Conservation (phyloP, 2,329 filamentous ascomycete species). For the Penicillium concentricum region DNA sequence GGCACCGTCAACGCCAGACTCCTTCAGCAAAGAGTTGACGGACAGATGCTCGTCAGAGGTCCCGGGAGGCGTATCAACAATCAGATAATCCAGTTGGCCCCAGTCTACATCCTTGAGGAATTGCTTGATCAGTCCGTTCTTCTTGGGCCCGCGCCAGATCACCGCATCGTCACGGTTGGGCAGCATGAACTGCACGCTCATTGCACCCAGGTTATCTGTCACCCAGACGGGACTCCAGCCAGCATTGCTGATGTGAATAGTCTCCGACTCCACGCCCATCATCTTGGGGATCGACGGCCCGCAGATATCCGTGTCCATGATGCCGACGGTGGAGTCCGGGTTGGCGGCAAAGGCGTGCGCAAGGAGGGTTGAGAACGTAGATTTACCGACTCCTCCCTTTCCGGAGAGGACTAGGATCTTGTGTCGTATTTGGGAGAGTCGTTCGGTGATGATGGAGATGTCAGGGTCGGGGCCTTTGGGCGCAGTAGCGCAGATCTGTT, state of each 20-base stretch:
- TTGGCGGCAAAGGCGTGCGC: slow-evolving; percentile 86
- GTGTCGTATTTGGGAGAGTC: slow-evolving; percentile 78
- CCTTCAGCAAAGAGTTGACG: slow-evolving; percentile 87
- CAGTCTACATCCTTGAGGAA: slow-evolving; percentile 98
- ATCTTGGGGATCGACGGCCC: slow-evolving; percentile 97
- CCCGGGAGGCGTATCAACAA: slow-evolving; percentile 93
- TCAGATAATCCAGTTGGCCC: slow-evolving; percentile 88
- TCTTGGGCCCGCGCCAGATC: slow-evolving; percentile 97
- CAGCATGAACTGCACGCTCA: slow-evolving; percentile 98
- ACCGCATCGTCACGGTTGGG: slow-evolving; percentile 91
- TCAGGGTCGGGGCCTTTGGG: slow-evolving; percentile 96
- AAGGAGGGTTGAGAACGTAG: slow-evolving; percentile 84
- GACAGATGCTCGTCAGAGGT: slow-evolving; percentile 94
- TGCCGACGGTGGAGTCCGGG: slow-evolving; percentile 74
- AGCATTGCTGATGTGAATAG: slow-evolving; percentile 81
- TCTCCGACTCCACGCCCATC: slow-evolving; percentile 95
- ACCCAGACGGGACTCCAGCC: slow-evolving; percentile 98
- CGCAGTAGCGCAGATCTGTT: slow-evolving; percentile 88
- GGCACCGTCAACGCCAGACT: slow-evolving; percentile 88
- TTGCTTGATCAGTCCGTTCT: slow-evolving; percentile 97
- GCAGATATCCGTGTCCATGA: slow-evolving; percentile 98
- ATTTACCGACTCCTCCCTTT: slow-evolving; percentile 96
- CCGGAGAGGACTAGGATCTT: slow-evolving; percentile 91
- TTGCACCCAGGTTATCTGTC: slow-evolving; percentile 86
- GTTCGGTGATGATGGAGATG: slow-evolving; percentile 80